A percentile compares a stretch with the other conserved stretches of the same genome.
Evolutionary conservation across 257 asterid species (phyloP).

Genomic region (Solanum arcanum): DNA sequence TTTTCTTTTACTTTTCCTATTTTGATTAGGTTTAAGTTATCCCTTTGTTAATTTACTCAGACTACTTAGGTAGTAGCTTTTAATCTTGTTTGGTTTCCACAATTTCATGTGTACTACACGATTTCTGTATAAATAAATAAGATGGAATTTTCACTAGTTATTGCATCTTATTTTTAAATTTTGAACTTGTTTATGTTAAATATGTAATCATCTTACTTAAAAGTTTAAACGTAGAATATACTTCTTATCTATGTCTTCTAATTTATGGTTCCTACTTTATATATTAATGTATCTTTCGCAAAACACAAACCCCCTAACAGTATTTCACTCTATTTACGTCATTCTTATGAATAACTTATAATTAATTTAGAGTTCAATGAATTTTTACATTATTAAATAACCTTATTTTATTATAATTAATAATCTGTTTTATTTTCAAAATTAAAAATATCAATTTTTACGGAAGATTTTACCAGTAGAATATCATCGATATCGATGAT

Average conservation of each 20-base stretch:
- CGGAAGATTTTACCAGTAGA: not conserved
- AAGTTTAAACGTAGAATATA: not conserved
- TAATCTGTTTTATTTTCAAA: not conserved
- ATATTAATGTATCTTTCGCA: not conserved
- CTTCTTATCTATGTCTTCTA: not conserved
- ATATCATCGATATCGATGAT: too few species aligned
- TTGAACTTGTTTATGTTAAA: not conserved
- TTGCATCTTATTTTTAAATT: not conserved
- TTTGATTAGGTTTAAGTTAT: not conserved
- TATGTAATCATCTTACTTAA: not conserved
- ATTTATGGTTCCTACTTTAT: not conserved
- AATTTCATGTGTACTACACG: not conserved
- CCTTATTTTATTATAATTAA: not conserved
- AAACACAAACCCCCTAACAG: not conserved
- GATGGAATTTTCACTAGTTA: not conserved
- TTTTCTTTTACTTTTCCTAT: not conserved
- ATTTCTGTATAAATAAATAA: constrained; percentile 9
- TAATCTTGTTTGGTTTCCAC: not conserved
- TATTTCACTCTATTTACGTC: not conserved
- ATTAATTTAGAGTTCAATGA: not conserved
- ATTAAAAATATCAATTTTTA: not conserved
- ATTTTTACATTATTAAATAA: not conserved
- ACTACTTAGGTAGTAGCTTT: not conserved
- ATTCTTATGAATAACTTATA: not conserved
- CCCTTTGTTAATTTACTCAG: not conserved